Base-by-base conservation (phyloP, 2,329 filamentous ascomycete genomes). In the Phyllosticta citribraziliensis region DNA sequence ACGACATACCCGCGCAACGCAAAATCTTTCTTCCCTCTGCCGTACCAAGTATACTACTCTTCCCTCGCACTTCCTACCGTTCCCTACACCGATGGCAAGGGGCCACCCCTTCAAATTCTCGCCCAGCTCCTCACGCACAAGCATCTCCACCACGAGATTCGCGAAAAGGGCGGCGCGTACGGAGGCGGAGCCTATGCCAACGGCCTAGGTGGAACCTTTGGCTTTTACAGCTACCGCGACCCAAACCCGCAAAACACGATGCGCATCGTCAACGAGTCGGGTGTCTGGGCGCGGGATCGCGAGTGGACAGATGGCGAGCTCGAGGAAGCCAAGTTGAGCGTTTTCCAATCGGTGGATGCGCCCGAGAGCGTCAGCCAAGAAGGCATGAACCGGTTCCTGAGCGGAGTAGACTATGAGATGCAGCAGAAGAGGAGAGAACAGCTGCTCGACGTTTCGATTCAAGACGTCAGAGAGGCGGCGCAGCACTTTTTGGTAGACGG, bases 1-100 rank as follows among this genome's bases (percentile, higher is more conserved):
- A 65, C n/a, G 58, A n/a, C 56, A n/a, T 75, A 74, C 58, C 73
- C 73, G 2, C 73, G 70, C 10, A 76, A 78, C 58, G 70, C 73
- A 65, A 94, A 91, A 72, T 87, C 91, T 0, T 95, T 97, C 76
- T 97, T 96, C 75, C 88, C 93, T 24, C 81, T 99, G 19, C 94
- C 94, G 0, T 99, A 96, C 75, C 94, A 99, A 75, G 94, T 99
- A 35, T 97, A 96, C 72, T 97, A 97, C 71, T 91, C 93, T 8
- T 88, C 87, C 17, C 81, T 94, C 53, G 88, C 91, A 19, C 76
- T 96, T 14, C 86, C 89, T 6, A 96, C 93, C 0, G 88, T 88
- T 0, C 89, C 92, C 0, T 99, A 97, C 74, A 87, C 85, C 3
- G 84, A 89, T 52, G 73, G 85, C 0, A 82, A 88, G 58, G 86